Conservation (phyloP, 2,329 filamentous ascomycete genomes). For the Apiospora koreana region DNA sequence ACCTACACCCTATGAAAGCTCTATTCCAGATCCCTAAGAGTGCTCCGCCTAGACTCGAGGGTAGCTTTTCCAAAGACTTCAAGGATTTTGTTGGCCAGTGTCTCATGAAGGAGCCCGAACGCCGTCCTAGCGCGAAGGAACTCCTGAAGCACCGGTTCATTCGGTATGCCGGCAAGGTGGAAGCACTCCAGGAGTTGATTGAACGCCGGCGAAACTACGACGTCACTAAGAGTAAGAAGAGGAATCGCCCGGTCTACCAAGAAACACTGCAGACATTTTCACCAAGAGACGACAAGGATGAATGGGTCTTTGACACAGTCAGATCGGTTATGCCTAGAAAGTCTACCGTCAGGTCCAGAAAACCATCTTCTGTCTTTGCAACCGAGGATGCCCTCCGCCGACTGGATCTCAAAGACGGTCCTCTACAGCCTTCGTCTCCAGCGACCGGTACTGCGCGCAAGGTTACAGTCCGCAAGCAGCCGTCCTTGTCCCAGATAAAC, state of each 20-base stretch:
- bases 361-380: constrained; percentile 57
- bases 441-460: constrained; percentile 55
- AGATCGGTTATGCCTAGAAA: constrained; percentile 68
- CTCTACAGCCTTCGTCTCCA: constrained; percentile 54
- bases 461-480: constrained; percentile 54
- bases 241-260: constrained; percentile 84
- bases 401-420: constrained; percentile 62
- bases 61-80: constrained; percentile 85
- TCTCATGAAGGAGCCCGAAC: constrained; percentile 87
- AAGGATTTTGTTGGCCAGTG: constrained; percentile 92
- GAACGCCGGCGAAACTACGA: constrained; percentile 82
- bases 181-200: constrained; percentile 84
- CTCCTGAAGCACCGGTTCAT: constrained; percentile 89
- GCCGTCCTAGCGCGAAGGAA: constrained; percentile 81
- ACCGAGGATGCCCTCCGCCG: constrained; percentile 63
- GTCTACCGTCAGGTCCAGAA: constrained; percentile 51
- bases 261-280: constrained; percentile 80
- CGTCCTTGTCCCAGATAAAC: constrained; percentile 41
- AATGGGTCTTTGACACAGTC: constrained; percentile 95
- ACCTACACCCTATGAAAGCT: constrained; percentile 91
- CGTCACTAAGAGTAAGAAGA: constrained; percentile 67
- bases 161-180: constrained; percentile 80
- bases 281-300: constrained; percentile 70
- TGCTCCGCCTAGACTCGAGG: constrained; percentile 79
- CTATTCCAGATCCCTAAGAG: constrained; percentile 91